Conservation (phyloP, 371 early-diverging fungal species). For the Lichtheimia hyalospora region DNA sequence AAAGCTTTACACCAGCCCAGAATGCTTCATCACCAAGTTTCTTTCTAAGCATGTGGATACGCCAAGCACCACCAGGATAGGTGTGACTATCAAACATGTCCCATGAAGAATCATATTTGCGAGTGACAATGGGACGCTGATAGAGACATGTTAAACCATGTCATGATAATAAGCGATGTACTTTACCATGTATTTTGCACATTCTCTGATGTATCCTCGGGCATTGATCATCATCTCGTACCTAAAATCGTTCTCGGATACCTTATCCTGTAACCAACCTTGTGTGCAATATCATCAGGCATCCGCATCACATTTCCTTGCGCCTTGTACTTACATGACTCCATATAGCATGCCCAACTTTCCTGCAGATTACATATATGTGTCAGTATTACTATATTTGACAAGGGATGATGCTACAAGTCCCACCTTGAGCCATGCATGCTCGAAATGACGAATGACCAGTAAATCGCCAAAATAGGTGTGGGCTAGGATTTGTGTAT, state of each 20-base stretch:
- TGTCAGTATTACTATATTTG: too few species aligned
- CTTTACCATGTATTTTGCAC: constrained; percentile 40
- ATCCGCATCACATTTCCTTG: background rate
- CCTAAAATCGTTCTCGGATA: constrained; percentile 38
- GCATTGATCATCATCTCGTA: constrained; percentile 37
- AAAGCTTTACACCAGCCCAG: constrained; percentile 49
- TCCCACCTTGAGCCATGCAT: constrained; percentile 60
- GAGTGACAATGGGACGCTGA: constrained; percentile 53
- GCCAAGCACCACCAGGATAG: constrained; percentile 58
- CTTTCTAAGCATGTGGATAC: constrained; percentile 57
- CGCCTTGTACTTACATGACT: constrained; percentile 25
- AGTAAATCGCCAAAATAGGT: constrained; percentile 63
- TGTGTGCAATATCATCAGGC: background rate
- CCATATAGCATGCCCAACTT: constrained; percentile 60
- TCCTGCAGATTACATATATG: constrained; percentile 22
- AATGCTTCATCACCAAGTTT: constrained; percentile 54
- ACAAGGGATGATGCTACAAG: too few species aligned
- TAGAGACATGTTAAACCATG: background rate
- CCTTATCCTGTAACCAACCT: constrained; percentile 51
- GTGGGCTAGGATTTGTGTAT: constrained; percentile 33
- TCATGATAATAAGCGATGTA: background rate
- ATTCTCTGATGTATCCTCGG: constrained; percentile 34
- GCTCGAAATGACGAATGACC: constrained; percentile 63
- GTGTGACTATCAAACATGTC: constrained; percentile 55
- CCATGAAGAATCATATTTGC: constrained; percentile 55